Base-by-base conservation (phyloP, 208 protist genomes). In the Leptomonas seymouri region DNA sequence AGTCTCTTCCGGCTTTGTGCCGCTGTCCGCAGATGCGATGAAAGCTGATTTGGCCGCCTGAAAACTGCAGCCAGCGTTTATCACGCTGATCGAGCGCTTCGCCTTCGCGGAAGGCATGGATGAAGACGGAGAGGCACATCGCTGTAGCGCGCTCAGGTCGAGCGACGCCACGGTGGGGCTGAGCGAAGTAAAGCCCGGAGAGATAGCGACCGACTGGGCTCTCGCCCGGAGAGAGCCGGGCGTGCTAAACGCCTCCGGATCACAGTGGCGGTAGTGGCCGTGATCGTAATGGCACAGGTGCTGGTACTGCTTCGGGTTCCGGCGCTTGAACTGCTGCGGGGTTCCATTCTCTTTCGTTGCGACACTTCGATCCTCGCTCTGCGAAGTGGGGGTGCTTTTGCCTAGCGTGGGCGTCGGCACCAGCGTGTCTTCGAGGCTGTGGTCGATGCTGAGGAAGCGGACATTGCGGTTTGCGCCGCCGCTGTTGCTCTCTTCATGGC, bases 401-500 rank as follows among this genome's bases (percentile, higher is more conserved):
- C 45, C 20, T 11, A 55, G 60, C 46, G 28, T 27, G 30, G 23
- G 30, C 30, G 60, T 41, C 8, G 27, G 6, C 31, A 16, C 34
- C 14, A 20, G 2, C 14, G 48, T 9, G 23, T 54, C 61, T 7
- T 55, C 34, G 21, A 42, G 11, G 30, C 34, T 34, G 8, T 48
- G 48, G 36, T 48, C 36, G 34, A n/a, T 46, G 48, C 30, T 34
- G 27, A 63, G 28, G n/a, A 65, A 18, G 45, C 25, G 57, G 2
- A 23, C 3, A 21, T 63, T 3, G 61, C 49, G 49, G 61, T 28
- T 55, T 25, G 42, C 30, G 28, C 63, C 48, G 54, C 54, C 30
- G 44, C 64, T 66, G 58, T 14, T 60, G 58, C 31, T 57, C 11
- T 62, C 44, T 5, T 71, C 66, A 41, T 44, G 67, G 30, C 21